Base-by-base conservation (phyloP, 2,329 filamentous ascomycete genomes). In the Leptosphaerulina australis region DNA sequence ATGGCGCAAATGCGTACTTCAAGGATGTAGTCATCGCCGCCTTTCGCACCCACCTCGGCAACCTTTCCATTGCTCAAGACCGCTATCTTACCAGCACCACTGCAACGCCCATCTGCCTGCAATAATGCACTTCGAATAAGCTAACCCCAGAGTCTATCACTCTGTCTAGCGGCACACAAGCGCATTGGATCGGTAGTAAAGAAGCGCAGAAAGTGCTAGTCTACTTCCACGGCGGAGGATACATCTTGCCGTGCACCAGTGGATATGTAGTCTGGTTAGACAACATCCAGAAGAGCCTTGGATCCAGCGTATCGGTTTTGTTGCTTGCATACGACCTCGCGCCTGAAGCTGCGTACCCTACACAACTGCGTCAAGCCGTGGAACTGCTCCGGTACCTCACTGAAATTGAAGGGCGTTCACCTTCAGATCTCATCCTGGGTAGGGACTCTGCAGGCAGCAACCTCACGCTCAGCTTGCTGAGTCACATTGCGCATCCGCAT, bases 241-340 rank as follows among this genome's bases (percentile, higher is more conserved):
- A 83, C 59, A 76, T 76, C 2, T 49, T 82, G 6, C 74, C 82
- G 2, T 76, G 75, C 6, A 69, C 67, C 5, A 55, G 74, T 5
- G 77, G 73, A 31, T 79, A 83, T 62, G 71, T 82, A 44, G 66
- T 76, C 14, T 83, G 79, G 72, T 72, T 80, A 38, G 60, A 66
- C 15, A 72, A 76, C 12, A 66, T 82, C 24, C 67, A 77, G 40
- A 67, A 74, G 28, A 67, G 73, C n/a, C 65, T 80, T 15, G 77
- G 75, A 31, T 76, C 80, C 41, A 71, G 74, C 24, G 68, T 82
- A 22, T 74, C 80, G 14, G 68, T 80, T 37, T 76, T 85, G 38
- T 67, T 82, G 18, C 74, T 84, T n/a, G 78, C 79, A 29, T 87
- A 87, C 67, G 80, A 79, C 20, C 76, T 86, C n/a, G 77, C 82